A percentile compares a stretch with the other conserved stretches of the same genome.
phyloP scores from a whole-genome alignment of 2,329 filamentous ascomycete species.

The Ceratocystis albifundus region DNA sequence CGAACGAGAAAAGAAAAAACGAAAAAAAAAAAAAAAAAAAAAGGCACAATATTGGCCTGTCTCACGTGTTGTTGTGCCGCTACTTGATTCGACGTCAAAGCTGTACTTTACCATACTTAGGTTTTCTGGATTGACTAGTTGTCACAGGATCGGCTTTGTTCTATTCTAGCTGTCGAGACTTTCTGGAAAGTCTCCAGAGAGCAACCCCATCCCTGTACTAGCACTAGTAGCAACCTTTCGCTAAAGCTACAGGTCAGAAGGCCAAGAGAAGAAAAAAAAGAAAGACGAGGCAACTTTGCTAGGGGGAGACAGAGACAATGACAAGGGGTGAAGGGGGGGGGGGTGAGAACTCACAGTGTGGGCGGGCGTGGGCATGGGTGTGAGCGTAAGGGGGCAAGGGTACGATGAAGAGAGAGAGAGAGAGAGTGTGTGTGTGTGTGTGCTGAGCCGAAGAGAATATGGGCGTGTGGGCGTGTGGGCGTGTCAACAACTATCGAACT shows the following conservation, averaged over 20 bases:
- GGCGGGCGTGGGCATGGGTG: not conserved
- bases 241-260: not conserved
- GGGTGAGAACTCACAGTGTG: too few relatives aligned
- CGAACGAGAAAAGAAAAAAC: too few relatives aligned
- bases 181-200: not conserved
- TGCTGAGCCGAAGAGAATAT: not conserved
- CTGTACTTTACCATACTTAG: conserved; percentile 5
- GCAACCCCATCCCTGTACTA: not conserved
- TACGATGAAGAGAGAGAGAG: too few relatives aligned
- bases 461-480: too few relatives aligned
- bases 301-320: not conserved
- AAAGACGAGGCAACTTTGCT: not conserved
- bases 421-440: too few relatives aligned
- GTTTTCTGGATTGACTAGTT: not conserved
- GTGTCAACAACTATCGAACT: not conserved
- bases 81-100: not conserved
- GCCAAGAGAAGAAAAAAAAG: not conserved
- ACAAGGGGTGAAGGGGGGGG: not conserved
- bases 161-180: conserved; percentile 6
- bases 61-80: not conserved
- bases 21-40: too few relatives aligned
- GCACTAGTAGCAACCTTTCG: not conserved
- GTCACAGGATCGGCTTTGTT: conserved; percentile 7
- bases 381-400: too few relatives aligned
- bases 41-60: not conserved